Evolutionary conservation across 2,329 filamentous ascomycete genomes (phyloP).

Genomic region (Gremmenia infestans): DNA sequence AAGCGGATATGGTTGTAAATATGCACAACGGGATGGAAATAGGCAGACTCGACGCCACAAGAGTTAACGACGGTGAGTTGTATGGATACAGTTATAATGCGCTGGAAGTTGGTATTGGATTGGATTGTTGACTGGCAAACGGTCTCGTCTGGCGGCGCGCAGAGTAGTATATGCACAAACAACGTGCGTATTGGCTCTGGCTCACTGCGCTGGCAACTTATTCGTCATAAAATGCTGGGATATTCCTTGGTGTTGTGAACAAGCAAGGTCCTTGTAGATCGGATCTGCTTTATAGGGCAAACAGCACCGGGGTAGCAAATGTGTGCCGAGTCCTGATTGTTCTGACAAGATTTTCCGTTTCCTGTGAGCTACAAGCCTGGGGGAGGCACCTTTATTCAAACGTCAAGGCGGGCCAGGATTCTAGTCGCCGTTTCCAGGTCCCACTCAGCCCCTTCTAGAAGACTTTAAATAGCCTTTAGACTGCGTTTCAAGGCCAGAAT

Average conservation of each 20-base stretch:
- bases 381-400: conserved; percentile 10
- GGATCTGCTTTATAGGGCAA: conserved; percentile 20
- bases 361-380: neutral
- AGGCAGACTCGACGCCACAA: conserved; percentile 36
- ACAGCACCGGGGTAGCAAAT: conserved; percentile 18
- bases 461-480: neutral
- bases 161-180: conserved; percentile 13
- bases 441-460: conserved; percentile 17
- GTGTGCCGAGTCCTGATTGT: conserved; percentile 3
- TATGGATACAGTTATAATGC: conserved; percentile 36
- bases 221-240: conserved; percentile 24
- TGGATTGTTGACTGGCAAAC: conserved; percentile 37
- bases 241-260: conserved; percentile 24
- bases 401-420: conserved; percentile 3
- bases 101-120: conserved; percentile 53
- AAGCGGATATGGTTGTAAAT: neutral
- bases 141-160: conserved; percentile 15
- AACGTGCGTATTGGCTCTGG: conserved; percentile 20
- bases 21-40: neutral
- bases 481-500: conserved; percentile 3
- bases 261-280: conserved; percentile 25
- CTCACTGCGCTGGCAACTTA: conserved; percentile 23
- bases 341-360: conserved; percentile 1
- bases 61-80: conserved; percentile 69
- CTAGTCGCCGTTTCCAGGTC: conserved; percentile 3